Evolutionary conservation across 306 rosid genomes (phyloP).

Genomic region (Acacia acuminata): DNA sequence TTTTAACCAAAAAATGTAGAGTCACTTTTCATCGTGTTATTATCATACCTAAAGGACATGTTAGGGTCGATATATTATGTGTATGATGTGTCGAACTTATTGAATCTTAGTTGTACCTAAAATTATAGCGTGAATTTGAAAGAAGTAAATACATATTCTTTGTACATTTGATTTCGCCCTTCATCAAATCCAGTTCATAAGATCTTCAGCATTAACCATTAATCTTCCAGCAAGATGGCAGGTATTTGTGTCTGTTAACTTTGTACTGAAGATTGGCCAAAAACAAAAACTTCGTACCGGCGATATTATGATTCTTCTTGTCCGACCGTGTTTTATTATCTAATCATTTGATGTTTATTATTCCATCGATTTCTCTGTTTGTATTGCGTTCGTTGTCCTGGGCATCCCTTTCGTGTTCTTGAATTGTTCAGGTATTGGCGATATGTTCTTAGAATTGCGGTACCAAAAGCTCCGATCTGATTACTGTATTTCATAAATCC

Average conservation of each 20-base stretch:
- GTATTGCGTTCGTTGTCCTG: conserved; percentile 11
- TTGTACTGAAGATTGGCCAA: background rate
- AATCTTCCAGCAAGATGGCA: background rate
- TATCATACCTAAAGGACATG: background rate
- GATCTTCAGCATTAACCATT: background rate
- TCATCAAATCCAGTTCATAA: background rate
- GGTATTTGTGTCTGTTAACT: background rate
- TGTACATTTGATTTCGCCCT: background rate
- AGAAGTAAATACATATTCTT: background rate
- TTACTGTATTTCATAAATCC: background rate
- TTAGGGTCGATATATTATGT: background rate
- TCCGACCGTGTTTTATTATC: background rate
- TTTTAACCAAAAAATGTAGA: background rate
- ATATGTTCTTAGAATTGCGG: background rate
- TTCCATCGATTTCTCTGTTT: background rate
- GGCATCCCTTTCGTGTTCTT: background rate
- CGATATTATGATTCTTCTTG: background rate
- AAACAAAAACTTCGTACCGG: background rate
- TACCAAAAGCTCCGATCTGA: conserved; percentile 32
- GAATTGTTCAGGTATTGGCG: background rate
- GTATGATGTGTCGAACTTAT: background rate
- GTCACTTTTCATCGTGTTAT: background rate
- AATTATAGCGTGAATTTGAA: background rate
- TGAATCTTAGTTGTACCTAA: background rate
- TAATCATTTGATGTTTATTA: background rate